These are phyloP conservation scores for Verticillium longisporum DNA, from an alignment of 2,329 filamentous ascomycete genomes.

Conservation along the genomic window DNA sequence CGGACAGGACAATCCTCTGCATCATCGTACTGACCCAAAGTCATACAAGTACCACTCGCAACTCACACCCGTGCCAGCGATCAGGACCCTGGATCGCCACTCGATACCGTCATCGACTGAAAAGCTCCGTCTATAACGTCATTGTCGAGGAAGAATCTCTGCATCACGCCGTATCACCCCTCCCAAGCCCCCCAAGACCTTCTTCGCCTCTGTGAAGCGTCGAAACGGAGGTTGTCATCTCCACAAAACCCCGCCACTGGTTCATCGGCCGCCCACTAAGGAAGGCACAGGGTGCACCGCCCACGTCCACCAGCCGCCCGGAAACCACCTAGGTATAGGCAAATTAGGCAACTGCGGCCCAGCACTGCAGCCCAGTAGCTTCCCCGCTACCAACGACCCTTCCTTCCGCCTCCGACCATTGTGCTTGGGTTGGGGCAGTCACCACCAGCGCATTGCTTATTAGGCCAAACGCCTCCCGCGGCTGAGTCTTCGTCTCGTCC, in stretches of 20 bases:
- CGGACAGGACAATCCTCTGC: too few species aligned
- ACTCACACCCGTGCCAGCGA: too few species aligned
- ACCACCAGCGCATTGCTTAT: not conserved
- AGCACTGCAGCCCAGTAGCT: not conserved
- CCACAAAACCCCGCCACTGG: not conserved
- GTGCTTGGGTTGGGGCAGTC: not conserved
- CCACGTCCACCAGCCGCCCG: too few species aligned
- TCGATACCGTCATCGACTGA: too few species aligned
- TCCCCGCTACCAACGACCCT: not conserved
- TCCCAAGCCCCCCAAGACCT: too few species aligned
- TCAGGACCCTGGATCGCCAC: too few species aligned
- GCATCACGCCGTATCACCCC: too few species aligned
- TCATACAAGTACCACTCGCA: too few species aligned
- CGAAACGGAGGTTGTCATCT: not conserved
- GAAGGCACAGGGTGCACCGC: not conserved
- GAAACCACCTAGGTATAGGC: not conserved
- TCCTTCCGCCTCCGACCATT: not conserved
- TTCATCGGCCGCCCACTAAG: not conserved
- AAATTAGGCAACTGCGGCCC: not conserved
- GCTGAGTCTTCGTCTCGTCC: not conserved
- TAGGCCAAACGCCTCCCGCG: not conserved
- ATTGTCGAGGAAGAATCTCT: too few species aligned
- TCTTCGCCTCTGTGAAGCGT: too few species aligned
- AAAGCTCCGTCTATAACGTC: too few species aligned
- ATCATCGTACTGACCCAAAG: too few species aligned